Percentiles rank a stretch among this genome's conserved stretches.
phyloP scores from a whole-genome alignment of 208 protist genomes.

The Leishmania guyanensis region DNA sequence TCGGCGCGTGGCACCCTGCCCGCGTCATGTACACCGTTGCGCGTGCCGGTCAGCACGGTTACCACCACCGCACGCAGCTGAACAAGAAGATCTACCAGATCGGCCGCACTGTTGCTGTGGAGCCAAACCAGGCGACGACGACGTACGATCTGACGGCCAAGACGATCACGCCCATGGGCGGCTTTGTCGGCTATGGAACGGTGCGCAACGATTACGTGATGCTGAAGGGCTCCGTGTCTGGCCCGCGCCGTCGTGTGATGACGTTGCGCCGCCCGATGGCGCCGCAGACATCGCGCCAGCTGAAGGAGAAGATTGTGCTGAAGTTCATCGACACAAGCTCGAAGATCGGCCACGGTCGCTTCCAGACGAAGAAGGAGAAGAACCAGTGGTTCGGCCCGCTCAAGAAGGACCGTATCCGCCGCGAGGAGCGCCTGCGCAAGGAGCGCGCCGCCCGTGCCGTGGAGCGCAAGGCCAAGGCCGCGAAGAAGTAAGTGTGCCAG shows the following conservation, averaged over 20 bases:
- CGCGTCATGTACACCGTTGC: constrained; percentile 97
- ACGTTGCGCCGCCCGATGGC: constrained; percentile 98
- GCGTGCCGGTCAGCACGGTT: constrained; percentile 99
- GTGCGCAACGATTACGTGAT: constrained; percentile 98
- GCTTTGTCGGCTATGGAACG: constrained; percentile 99
- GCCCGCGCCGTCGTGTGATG: constrained; percentile 96
- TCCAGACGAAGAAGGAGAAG: constrained; percentile 99
- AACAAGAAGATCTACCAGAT: constrained; percentile 99
- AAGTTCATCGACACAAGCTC: constrained; percentile 99
- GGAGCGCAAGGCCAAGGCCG: constrained; percentile 70
- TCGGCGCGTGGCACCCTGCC: constrained; percentile 59
- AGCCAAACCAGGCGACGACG: constrained; percentile 92
- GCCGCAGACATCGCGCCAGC: constrained; percentile 78
- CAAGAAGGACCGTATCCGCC: constrained; percentile 93
- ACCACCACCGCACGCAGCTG: constrained; percentile 98
- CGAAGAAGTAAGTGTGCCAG: constrained; percentile 21
- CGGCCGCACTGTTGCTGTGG: constrained; percentile 83
- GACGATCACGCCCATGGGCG: constrained; percentile 99
- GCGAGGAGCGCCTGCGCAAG: constrained; percentile 84
- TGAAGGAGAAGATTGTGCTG: constrained; percentile 93
- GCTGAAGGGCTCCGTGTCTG: constrained; percentile 96
- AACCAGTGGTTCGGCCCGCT: constrained; percentile 95
- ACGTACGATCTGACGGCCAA: constrained; percentile 99
- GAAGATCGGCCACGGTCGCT: constrained; percentile 99
- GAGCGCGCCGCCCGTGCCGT: constrained; percentile 79